Conservation (phyloP, 768 basidiomycete genomes). For the Butyriboletus loyo region DNA sequence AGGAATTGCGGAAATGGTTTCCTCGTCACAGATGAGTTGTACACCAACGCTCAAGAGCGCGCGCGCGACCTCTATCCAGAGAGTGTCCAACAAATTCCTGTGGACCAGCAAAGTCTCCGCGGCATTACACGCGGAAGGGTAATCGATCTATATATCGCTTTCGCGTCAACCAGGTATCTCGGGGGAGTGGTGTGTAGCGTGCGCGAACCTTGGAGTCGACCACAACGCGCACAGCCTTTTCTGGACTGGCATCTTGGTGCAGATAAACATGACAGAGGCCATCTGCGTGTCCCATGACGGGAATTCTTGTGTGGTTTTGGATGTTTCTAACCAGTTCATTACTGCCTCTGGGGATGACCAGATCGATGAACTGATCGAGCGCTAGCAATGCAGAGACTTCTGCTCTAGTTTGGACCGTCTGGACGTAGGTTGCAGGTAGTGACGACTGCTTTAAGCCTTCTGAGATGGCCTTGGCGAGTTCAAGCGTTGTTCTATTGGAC, state of each 20-base stretch:
- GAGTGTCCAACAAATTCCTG: constrained; percentile 57
- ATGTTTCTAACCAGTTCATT: constrained; percentile 86
- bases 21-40: constrained; percentile 73
- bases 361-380: constrained; percentile 90
- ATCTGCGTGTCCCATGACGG: constrained; percentile 99
- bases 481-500: constrained; percentile 72
- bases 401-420: constrained; percentile 85
- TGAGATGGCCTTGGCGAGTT: constrained; percentile 79
- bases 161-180: neutral
- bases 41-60: constrained; percentile 70
- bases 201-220: constrained; percentile 83
- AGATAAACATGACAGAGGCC: constrained; percentile 90
- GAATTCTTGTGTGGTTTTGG: constrained; percentile 86
- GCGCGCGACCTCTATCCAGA: constrained; percentile 80
- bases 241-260: constrained; percentile 73
- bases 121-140: constrained; percentile 95
- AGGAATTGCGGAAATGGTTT: constrained; percentile 56
- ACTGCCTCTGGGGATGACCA: constrained; percentile 95
- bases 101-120: constrained; percentile 89
- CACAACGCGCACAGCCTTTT: constrained; percentile 79
- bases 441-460: constrained; percentile 68
- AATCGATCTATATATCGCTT: constrained; percentile 60
- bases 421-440: constrained; percentile 80
- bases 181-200: neutral
- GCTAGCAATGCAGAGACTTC: constrained; percentile 86